Conservation (phyloP, 768 basidiomycete species). For the Phylloporus sp. region DNA sequence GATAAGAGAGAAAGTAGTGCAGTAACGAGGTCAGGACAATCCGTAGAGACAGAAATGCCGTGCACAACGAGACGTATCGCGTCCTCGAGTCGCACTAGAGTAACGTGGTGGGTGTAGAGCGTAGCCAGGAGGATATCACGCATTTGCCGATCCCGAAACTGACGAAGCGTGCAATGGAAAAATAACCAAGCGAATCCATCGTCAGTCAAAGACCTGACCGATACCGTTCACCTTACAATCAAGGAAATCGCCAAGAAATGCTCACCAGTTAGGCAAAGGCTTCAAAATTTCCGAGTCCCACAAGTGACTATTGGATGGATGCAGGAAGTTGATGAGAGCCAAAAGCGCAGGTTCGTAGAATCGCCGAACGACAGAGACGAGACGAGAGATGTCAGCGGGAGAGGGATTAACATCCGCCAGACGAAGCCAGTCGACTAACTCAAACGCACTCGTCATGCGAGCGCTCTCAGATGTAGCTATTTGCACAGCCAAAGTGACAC, state of each 20-base stretch:
- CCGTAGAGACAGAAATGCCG: slow-evolving; percentile 23
- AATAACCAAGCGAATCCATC: slow-evolving; percentile 45
- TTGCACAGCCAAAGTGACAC: not conserved
- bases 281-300: slow-evolving; percentile 34
- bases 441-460: slow-evolving; percentile 42
- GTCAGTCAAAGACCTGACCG: slow-evolving; percentile 10
- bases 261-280: slow-evolving; percentile 27
- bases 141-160: slow-evolving; percentile 16
- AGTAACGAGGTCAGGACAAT: slow-evolving; percentile 20
- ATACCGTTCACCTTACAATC: not conserved
- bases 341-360: slow-evolving; percentile 42
- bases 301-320: slow-evolving; percentile 40
- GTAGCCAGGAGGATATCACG: slow-evolving; percentile 36
- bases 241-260: not conserved
- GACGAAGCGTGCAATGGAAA: slow-evolving; percentile 27
- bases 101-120: slow-evolving; percentile 26
- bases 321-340: slow-evolving; percentile 41
- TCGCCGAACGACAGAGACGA: slow-evolving; percentile 37
- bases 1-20: slow-evolving; percentile 40
- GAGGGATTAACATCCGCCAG: slow-evolving; percentile 37
- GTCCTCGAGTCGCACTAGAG: slow-evolving; percentile 31
- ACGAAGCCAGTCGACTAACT: slow-evolving; percentile 64
- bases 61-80: slow-evolving; percentile 39
- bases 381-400: slow-evolving; percentile 37
- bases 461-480: slow-evolving; percentile 38